phyloP scores from a whole-genome alignment of 2,329 filamentous ascomycete species.

The Sclerotinia minor region DNA sequence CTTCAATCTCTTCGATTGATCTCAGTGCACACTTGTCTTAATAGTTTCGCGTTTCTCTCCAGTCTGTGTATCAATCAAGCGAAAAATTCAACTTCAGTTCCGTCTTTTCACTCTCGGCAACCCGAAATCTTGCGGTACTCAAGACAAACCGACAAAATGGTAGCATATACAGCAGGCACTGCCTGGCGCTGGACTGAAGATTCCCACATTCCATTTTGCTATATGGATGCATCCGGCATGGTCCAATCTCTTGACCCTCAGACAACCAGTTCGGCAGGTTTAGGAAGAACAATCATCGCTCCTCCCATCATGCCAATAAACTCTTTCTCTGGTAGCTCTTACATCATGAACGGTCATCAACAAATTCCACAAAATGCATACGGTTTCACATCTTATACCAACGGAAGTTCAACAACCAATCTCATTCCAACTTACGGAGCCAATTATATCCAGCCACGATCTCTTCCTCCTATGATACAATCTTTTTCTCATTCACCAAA shows the following conservation, averaged over 20 bases:
- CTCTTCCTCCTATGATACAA: slow-evolving; percentile 40
- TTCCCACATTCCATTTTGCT: slow-evolving; percentile 38
- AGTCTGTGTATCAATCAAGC: neutral
- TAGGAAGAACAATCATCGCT: slow-evolving; percentile 49
- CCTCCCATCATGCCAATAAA: slow-evolving; percentile 49
- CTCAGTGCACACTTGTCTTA: neutral
- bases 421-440: slow-evolving; percentile 36
- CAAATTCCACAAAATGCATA: slow-evolving; percentile 44
- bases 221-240: slow-evolving; percentile 50
- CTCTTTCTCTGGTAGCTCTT: slow-evolving; percentile 47
- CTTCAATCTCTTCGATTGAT: neutral
- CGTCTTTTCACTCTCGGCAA: neutral
- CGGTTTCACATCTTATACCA: slow-evolving; percentile 44
- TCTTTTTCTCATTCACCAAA: slow-evolving; percentile 26
- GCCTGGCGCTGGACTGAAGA: slow-evolving; percentile 58
- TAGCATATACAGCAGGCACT: slow-evolving; percentile 48
- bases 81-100: slow-evolving; percentile 10
- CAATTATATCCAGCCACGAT: slow-evolving; percentile 40
- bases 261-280: slow-evolving; percentile 42
- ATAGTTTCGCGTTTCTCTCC: neutral
- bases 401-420: slow-evolving; percentile 39
- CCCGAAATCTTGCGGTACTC: slow-evolving; percentile 40
- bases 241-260: slow-evolving; percentile 52
- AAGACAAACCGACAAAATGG: slow-evolving; percentile 46
- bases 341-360: slow-evolving; percentile 45